Percentiles rank a stretch among this genome's conserved stretches.
Conservation (phyloP, 805 yeast genomes). For the Spathaspora sp. region DNA sequence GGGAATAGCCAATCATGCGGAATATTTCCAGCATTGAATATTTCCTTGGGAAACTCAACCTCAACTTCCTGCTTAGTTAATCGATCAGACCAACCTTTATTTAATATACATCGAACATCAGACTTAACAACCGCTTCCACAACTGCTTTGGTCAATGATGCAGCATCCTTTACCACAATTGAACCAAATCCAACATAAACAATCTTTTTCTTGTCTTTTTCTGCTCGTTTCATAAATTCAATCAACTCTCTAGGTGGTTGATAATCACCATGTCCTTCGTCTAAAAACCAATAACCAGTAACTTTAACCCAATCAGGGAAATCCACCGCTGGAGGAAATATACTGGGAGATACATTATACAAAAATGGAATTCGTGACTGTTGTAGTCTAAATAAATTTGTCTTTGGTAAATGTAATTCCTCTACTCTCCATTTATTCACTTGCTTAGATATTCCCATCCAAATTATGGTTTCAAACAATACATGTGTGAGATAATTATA, state of each 20-base stretch:
- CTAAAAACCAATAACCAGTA: conserved; percentile 93
- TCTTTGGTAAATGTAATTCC: conserved; percentile 59
- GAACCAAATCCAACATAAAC: conserved; percentile 96
- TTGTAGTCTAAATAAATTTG: conserved; percentile 66
- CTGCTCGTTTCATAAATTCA: conserved; percentile 62
- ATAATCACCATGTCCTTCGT: conserved; percentile 55
- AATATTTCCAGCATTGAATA: conserved; percentile 65
- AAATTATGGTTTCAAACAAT: conserved; percentile 85
- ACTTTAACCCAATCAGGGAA: conserved; percentile 94
- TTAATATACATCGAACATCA: conserved; percentile 80
- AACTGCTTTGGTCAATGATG: conserved; percentile 71
- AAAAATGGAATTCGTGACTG: conserved; percentile 82
- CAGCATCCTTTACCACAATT: conserved; percentile 83
- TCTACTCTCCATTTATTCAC: conserved; percentile 85
- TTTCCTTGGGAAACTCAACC: conserved; percentile 56
- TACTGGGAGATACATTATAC: conserved; percentile 83
- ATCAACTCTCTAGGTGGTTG: conserved; percentile 57
- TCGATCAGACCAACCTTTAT: conserved; percentile 94
- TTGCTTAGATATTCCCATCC: conserved; percentile 88
- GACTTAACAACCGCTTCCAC: conserved; percentile 75
- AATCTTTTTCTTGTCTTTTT: conserved; percentile 56
- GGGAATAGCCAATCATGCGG: conserved; percentile 97
- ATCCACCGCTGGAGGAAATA: conserved; percentile 90
- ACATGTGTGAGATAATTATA: conserved; percentile 92
- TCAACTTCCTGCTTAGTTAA: conserved; percentile 37